Evolutionary conservation across 805 yeast genomes (phyloP).

Genomic region (Dipodascus albidus): DNA sequence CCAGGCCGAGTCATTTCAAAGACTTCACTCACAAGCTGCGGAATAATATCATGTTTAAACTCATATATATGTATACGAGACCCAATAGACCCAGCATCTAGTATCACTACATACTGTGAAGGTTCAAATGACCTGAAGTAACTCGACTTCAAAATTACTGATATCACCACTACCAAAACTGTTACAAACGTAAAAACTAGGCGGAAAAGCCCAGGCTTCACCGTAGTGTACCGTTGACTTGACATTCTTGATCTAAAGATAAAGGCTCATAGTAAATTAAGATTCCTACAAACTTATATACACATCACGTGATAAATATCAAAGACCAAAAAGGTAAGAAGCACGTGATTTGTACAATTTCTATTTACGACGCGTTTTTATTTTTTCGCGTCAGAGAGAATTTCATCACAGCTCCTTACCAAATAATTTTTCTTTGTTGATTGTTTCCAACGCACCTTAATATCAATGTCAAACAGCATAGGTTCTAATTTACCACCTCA

Average conservation of each 20-base stretch:
- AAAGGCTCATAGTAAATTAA: background rate
- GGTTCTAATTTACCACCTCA: background rate
- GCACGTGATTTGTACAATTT: background rate
- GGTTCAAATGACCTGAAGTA: background rate
- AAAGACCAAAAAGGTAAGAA: background rate
- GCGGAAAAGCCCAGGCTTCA: background rate
- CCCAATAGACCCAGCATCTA: conserved; percentile 96
- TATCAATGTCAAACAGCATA: background rate
- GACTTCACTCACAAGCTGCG: conserved; percentile 61
- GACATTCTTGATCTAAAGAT: background rate
- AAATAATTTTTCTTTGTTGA: background rate
- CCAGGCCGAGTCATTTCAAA: conserved; percentile 89
- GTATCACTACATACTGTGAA: conserved; percentile 74
- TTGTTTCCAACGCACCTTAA: background rate
- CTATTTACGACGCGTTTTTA: background rate
- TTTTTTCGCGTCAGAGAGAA: background rate
- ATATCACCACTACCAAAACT: background rate
- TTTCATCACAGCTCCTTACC: background rate
- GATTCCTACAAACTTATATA: too few species aligned
- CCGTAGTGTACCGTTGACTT: background rate
- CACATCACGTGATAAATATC: background rate
- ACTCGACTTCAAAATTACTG: background rate
- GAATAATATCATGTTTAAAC: conserved; percentile 58
- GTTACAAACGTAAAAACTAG: background rate
- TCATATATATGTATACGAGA: conserved; percentile 88